Evolutionary conservation across 2,329 filamentous ascomycete genomes (phyloP), one percentile per base, ranked within the genome.

Genomic region (Calonectria pseudoturangicola): DNA sequence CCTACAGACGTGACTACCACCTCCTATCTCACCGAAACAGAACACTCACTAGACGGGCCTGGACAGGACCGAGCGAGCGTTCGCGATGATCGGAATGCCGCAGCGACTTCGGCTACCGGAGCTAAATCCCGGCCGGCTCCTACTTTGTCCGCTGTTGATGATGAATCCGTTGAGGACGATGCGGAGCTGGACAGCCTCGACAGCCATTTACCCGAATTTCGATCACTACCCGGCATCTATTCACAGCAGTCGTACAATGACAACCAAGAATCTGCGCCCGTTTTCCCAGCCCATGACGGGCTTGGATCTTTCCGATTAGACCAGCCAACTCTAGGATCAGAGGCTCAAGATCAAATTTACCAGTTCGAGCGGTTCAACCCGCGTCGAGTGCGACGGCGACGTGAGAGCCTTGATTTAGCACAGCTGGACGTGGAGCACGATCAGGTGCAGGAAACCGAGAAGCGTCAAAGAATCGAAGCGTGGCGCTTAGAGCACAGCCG

Each of bases 401-500:
- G 87, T 13, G 90, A 91, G 75, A 89, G 88, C 74, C 81, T 90
- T 15, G 89, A 91, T 25, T 79, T 89, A 13, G 86, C 86, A 0
- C 86, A 88, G 65, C 79, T 88, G 21, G 88, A 90, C 74, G 76
- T 88, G 54, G 89, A 91, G 70, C 87, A 88, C 45, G 88, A 90
- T 50, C 85, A 87, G 43, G 85, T 88, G 33, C 89, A 92, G 48
- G 93, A 95, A 75, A 87, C 90, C 48, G 95, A 98, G 77, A 93
- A 93, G 81, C 93, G 93, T 81, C 91, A 93, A 78, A 91, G 96
- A 73, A 98, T 99, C 81, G 96, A 98, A 84, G 90, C 91, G 65
- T 99, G 97, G 97, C 91, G 96, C 69, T 85, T 97, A 80, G 96
- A 98, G 80, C 96, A 99, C 82, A 98, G 95, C 83, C 91, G 91